Percentiles rank a stretch among this genome's conserved stretches.
phyloP scores from a whole-genome alignment of 225 moss, liverwort and hornwort species.

The Ulota crispa region DNA sequence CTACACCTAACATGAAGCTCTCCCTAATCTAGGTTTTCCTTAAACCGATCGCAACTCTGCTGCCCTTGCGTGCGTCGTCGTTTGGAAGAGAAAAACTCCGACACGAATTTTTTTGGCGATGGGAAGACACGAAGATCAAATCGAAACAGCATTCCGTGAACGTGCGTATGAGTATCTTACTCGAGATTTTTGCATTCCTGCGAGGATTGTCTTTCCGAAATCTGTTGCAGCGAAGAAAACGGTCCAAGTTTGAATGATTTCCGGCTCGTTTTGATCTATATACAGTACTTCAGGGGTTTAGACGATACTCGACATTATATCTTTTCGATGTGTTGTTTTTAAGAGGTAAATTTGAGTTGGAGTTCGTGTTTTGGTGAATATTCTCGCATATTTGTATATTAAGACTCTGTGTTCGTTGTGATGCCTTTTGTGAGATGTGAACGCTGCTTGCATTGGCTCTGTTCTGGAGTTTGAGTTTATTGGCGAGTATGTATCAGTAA shows the following conservation, averaged over 20 bases:
- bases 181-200: not conserved
- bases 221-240: not conserved
- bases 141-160: not conserved
- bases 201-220: not conserved
- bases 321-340: not conserved
- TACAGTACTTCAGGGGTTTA: conserved; percentile 10
- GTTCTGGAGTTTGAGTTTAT: not conserved
- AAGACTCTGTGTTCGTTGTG: not conserved
- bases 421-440: conserved; percentile 2
- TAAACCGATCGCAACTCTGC: not conserved
- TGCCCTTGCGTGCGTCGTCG: conserved; percentile 12
- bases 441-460: not conserved
- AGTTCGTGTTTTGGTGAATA: not conserved
- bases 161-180: not conserved
- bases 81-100: not conserved
- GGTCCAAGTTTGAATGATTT: not conserved
- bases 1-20: fast-evolving
- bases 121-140: not conserved
- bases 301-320: not conserved
- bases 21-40: fast-evolving
- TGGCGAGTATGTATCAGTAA: not conserved
- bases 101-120: not conserved
- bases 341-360: not conserved
- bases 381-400: not conserved
- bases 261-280: not conserved